Evolutionary conservation across 805 yeast genomes (phyloP).

Genomic region (Komagataella ulmi): DNA sequence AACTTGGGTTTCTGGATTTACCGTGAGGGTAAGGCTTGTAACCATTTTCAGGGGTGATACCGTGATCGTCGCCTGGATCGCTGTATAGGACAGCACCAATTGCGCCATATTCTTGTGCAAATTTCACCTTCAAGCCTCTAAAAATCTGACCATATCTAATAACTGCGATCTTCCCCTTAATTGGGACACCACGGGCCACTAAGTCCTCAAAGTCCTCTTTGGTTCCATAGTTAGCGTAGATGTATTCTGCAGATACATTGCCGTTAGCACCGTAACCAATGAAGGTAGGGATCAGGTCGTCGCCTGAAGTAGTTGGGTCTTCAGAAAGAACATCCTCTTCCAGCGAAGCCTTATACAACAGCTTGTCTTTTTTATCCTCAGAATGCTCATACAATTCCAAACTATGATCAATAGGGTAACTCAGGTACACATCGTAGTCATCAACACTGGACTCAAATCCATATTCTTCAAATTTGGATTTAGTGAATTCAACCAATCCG

Average conservation of each 20-base stretch:
- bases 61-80: constrained; percentile 57
- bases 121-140: constrained; percentile 65
- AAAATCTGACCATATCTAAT: constrained; percentile 54
- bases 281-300: constrained; percentile 52
- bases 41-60: constrained; percentile 39
- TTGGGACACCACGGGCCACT: constrained; percentile 28
- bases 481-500: constrained; percentile 45
- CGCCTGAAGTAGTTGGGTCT: constrained; percentile 33
- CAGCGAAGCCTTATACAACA: constrained; percentile 39
- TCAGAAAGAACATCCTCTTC: constrained; percentile 32
- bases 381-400: constrained; percentile 24
- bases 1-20: constrained; percentile 63
- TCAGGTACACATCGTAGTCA: constrained; percentile 46
- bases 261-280: constrained; percentile 70
- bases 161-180: constrained; percentile 48
- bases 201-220: constrained; percentile 42
- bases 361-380: constrained; percentile 9
- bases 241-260: constrained; percentile 50
- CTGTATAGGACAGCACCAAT: constrained; percentile 53
- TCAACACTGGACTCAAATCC: constrained; percentile 44
- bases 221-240: constrained; percentile 62
- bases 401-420: constrained; percentile 45
- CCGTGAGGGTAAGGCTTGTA: constrained; percentile 60
- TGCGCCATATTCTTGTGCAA: constrained; percentile 64
- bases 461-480: constrained; percentile 41